phyloP scores from a whole-genome alignment of 129 eudicot genomes.

The Flaveria linearis region DNA sequence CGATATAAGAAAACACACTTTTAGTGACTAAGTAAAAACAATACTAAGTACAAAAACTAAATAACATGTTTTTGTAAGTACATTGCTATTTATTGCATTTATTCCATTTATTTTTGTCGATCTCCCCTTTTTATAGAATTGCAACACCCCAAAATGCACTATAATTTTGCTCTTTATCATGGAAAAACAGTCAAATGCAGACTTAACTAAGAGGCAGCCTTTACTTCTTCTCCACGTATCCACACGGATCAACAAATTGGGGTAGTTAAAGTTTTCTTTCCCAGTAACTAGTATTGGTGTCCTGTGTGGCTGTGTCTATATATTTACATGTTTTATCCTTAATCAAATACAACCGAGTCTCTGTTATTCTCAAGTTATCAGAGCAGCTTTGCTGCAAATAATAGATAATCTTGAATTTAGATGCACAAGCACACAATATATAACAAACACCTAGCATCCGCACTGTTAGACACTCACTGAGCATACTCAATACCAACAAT shows the following conservation, averaged over 20 bases:
- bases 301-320: not conserved
- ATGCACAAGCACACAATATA: constrained; percentile 1
- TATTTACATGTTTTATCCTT: not conserved
- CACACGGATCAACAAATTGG: not conserved
- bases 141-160: not conserved
- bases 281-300: not conserved
- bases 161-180: constrained; percentile 5
- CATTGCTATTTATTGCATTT: not conserved
- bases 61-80: constrained; percentile 3
- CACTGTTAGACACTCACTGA: not conserved
- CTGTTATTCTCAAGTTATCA: not conserved
- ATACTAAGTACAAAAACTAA: not conserved
- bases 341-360: not conserved
- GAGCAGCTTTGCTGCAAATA: not conserved
- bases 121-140: not conserved
- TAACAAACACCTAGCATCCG: constrained; percentile 12
- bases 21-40: not conserved
- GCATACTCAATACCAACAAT: constrained; percentile 15
- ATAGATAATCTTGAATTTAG: constrained; percentile 7
- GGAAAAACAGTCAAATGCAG: constrained; percentile 5
- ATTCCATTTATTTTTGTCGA: not conserved
- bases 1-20: not conserved
- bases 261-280: not conserved
- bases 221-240: not conserved
- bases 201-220: not conserved